Evolutionary conservation across 441 rosid genomes (phyloP).

Genomic region (Melastoma candidum): DNA sequence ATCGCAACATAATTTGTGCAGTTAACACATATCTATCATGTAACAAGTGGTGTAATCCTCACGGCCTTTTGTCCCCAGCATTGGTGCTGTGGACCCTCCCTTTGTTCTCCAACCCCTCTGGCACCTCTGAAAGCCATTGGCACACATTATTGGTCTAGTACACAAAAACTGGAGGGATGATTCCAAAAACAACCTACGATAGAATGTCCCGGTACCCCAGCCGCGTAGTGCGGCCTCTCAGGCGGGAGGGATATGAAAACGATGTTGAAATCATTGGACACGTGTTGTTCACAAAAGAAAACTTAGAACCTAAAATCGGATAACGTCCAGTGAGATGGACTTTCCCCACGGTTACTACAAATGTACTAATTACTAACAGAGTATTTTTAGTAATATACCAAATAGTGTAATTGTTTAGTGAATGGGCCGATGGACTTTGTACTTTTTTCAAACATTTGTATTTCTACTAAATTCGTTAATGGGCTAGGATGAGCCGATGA

Average conservation of each 20-base stretch:
- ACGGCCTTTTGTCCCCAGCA: conserved; percentile 7
- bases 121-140: conserved; percentile 24
- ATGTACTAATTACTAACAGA: too few species aligned
- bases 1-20: too few species aligned
- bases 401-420: too few species aligned
- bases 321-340: too few species aligned
- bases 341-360: too few species aligned
- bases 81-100: conserved; percentile 14
- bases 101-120: conserved; percentile 11
- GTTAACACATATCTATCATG: conserved; percentile 18
- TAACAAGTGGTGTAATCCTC: conserved; percentile 22
- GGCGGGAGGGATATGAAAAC: conserved; percentile 13
- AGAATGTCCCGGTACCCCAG: conserved; percentile 1
- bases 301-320: too few species aligned
- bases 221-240: conserved; percentile 3
- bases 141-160: conserved; percentile 12
- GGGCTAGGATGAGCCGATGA: too few species aligned
- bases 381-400: too few species aligned
- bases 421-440: too few species aligned
- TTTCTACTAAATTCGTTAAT: too few species aligned
- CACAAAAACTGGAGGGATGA: conserved; percentile 18
- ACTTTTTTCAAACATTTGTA: too few species aligned
- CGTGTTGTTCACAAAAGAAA: conserved; percentile 2
- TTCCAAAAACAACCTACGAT: neutral
- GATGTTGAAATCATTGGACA: neutral